A percentile compares a stretch with the other conserved stretches of the same genome.
These are phyloP conservation scores for Aspergillus latus DNA, from an alignment of 2,329 filamentous ascomycete species.

Conservation along the genomic window DNA sequence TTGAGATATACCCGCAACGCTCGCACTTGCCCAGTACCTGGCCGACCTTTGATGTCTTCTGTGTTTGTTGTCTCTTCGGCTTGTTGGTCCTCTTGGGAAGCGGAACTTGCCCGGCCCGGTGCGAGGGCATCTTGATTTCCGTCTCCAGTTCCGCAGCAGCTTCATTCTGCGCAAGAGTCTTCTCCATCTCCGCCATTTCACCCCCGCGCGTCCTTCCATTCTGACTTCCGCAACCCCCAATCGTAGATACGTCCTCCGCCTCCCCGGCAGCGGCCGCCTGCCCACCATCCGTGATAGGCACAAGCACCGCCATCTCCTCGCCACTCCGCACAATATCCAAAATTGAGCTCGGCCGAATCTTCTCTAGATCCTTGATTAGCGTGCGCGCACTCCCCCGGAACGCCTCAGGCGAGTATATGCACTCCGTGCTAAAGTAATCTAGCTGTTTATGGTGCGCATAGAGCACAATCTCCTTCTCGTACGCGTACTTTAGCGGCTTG, in stretches of 20 bases:
- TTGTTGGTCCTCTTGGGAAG: constrained; percentile 24
- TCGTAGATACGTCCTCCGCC: constrained; percentile 51
- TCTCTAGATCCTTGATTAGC: constrained; percentile 92
- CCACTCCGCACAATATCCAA: constrained; percentile 92
- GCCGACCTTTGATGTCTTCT: constrained; percentile 37
- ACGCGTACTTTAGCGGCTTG: constrained; percentile 96
- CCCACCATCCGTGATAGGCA: constrained; percentile 58
- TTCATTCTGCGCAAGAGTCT: constrained; percentile 65
- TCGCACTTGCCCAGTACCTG: constrained; percentile 72
- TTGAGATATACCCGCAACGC: constrained; percentile 92
- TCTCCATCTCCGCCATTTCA: constrained; percentile 82
- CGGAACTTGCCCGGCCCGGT: constrained; percentile 1
- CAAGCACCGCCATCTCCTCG: constrained; percentile 92
- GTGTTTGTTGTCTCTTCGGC: constrained; percentile 41
- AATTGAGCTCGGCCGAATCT: constrained; percentile 89
- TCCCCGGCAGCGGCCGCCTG: constrained; percentile 22
- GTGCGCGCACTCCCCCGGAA: constrained; percentile 89
- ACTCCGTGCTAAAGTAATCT: constrained; percentile 98
- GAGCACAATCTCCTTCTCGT: constrained; percentile 97
- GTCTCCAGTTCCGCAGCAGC: constrained; percentile 61
- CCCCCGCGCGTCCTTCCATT: constrained; percentile 67
- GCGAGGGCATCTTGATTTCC: constrained; percentile 55
- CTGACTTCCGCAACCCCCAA: constrained; percentile 72
- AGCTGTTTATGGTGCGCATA: constrained; percentile 96
- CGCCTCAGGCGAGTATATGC: constrained; percentile 95